Percentiles rank a stretch among this genome's conserved stretches.
phyloP scores from a whole-genome alignment of 106 monocot species.

The Phalaenopsis equestris region DNA sequence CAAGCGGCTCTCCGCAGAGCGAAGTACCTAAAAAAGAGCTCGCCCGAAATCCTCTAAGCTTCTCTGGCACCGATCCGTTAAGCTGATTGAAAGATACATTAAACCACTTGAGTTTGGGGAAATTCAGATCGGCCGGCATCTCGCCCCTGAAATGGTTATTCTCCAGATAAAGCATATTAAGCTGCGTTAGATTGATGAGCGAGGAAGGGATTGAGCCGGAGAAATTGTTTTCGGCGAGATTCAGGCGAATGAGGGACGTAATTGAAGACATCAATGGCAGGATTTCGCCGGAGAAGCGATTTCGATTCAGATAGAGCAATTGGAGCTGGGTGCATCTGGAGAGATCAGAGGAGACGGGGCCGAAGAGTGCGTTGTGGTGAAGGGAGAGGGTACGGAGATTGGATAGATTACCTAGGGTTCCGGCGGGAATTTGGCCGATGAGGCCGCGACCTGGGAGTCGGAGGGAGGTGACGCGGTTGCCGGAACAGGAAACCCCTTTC shows the following conservation, averaged over 20 bases:
- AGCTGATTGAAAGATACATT: slow-evolving; percentile 78
- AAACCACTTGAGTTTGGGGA: slow-evolving; percentile 36
- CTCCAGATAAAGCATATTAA: slow-evolving; percentile 48
- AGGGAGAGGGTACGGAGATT: slow-evolving; percentile 57
- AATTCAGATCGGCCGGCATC: slow-evolving; percentile 37
- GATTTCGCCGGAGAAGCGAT: slow-evolving; percentile 53
- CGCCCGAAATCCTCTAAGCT: slow-evolving; percentile 25
- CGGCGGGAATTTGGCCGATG: slow-evolving; percentile 50
- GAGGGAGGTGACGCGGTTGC: slow-evolving; percentile 45
- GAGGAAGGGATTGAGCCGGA: slow-evolving; percentile 47
- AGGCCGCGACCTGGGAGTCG: slow-evolving; percentile 67
- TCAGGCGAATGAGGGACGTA: slow-evolving; percentile 40
- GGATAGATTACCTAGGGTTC: slow-evolving; percentile 52
- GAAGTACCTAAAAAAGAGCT: slow-evolving; percentile 40
- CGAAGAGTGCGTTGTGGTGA: slow-evolving; percentile 60
- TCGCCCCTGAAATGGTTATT: slow-evolving; percentile 41
- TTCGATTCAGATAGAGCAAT: slow-evolving; percentile 48
- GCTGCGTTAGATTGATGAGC: slow-evolving; percentile 37
- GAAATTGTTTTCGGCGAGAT: slow-evolving; percentile 50
- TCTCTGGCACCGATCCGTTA: slow-evolving; percentile 60
- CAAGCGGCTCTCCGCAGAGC: slow-evolving; percentile 57
- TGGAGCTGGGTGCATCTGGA: slow-evolving; percentile 26
- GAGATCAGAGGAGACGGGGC: slow-evolving; percentile 62
- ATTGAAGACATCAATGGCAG: slow-evolving; percentile 24
- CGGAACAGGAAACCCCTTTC: slow-evolving; percentile 38